phyloP scores from a whole-genome alignment of 192 early-diverging fungal species.

The Entomortierella lignicola region DNA sequence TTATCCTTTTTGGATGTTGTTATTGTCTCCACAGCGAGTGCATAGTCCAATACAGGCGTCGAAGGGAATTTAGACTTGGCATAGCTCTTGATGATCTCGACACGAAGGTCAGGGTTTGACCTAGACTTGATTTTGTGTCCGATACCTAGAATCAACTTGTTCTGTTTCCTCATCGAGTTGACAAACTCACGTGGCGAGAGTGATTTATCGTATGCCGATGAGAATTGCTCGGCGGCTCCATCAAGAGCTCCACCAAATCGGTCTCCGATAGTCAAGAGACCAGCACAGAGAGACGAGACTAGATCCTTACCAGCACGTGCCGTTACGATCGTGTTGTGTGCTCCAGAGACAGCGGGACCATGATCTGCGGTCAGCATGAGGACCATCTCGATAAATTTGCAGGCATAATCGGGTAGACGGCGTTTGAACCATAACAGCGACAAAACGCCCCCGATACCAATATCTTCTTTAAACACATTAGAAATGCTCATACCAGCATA shows the following conservation, averaged over 20 bases:
- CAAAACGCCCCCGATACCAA: slow-evolving; percentile 98
- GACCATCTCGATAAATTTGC: slow-evolving; percentile 99
- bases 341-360: slow-evolving; percentile 96
- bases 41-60: slow-evolving; percentile 93
- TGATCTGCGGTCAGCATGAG: slow-evolving; percentile 99
- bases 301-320: slow-evolving; percentile 98
- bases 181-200: slow-evolving; percentile 95
- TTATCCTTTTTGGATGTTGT: slow-evolving; percentile 99
- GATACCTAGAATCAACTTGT: slow-evolving; percentile 98
- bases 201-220: slow-evolving; percentile 92
- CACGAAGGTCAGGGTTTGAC: slow-evolving; percentile 98
- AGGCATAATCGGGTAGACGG: slow-evolving; percentile 92
- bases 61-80: slow-evolving; percentile 88
- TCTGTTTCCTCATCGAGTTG: slow-evolving; percentile 91
- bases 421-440: slow-evolving; percentile 99
- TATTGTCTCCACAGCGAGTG: slow-evolving; percentile 92
- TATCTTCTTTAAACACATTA: slow-evolving; percentile 98
- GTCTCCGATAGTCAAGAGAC: slow-evolving; percentile 97
- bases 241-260: slow-evolving; percentile 98
- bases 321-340: slow-evolving; percentile 90
- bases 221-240: slow-evolving; percentile 94
- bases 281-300: slow-evolving; percentile 93
- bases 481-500: slow-evolving; percentile 99
- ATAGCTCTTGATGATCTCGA: slow-evolving; percentile 94
- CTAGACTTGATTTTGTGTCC: slow-evolving; percentile 99